phyloP scores from a whole-genome alignment of 495 filamentous ascomycete species.

The Pyronema domesticum region DNA sequence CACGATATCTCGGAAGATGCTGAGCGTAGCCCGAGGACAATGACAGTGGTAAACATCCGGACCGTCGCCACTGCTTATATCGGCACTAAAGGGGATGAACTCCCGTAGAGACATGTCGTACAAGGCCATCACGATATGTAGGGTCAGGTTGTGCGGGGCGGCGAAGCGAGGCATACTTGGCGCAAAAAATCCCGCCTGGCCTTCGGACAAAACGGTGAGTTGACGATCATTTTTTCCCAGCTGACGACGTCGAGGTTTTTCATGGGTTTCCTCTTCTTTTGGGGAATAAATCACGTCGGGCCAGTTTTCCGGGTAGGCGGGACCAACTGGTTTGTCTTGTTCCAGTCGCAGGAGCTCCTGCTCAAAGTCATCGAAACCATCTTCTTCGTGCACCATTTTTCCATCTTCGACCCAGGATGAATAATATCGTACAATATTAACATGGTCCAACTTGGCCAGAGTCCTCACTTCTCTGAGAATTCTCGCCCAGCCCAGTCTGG shows the following conservation, averaged over 20 bases:
- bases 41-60: slow-evolving; percentile 30
- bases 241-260: not conserved
- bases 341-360: not conserved
- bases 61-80: not conserved
- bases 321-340: not conserved
- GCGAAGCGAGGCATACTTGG: not conserved
- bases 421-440: slow-evolving; percentile 38
- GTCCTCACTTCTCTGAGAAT: slow-evolving; percentile 39
- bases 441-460: slow-evolving; percentile 36
- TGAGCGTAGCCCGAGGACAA: slow-evolving; percentile 31
- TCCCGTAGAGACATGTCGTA: slow-evolving; percentile 31
- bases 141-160: slow-evolving; percentile 28
- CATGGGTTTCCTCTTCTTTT: not conserved
- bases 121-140: slow-evolving; percentile 40
- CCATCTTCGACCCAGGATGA: slow-evolving; percentile 34
- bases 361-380: not conserved
- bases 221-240: not conserved
- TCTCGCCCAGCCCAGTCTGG: slow-evolving; percentile 15
- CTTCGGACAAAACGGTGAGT: not conserved
- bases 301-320: not conserved
- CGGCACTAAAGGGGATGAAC: slow-evolving; percentile 23
- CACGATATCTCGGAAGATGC: slow-evolving; percentile 38
- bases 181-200: not conserved
- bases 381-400: not conserved
- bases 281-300: not conserved